These are phyloP conservation scores for Vaccinium myrtillus DNA, from an alignment of 148 eudicot genomes.

Conservation along the genomic window DNA sequence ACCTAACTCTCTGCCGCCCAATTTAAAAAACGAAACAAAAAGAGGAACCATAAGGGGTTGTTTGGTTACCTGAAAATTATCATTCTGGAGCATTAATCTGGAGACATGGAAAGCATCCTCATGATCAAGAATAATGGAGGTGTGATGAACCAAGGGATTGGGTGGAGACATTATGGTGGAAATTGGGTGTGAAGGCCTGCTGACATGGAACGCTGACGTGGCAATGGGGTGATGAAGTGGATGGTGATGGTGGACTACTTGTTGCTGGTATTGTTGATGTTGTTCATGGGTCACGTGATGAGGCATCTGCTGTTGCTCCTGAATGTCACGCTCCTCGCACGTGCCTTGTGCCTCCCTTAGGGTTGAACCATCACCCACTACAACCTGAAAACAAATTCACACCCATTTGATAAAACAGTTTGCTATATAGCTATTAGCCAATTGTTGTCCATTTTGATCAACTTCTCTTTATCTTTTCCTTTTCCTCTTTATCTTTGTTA, in stretches of 20 bases:
- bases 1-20: too few species aligned
- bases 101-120: slow-evolving; percentile 68
- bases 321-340: slow-evolving; percentile 47
- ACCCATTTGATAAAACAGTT: background rate
- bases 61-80: slow-evolving; percentile 67
- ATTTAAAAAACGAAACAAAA: too few species aligned
- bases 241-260: background rate
- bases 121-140: slow-evolving; percentile 58
- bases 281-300: slow-evolving; percentile 37
- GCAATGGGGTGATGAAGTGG: slow-evolving; percentile 31
- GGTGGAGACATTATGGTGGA: slow-evolving; percentile 71
- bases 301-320: slow-evolving; percentile 25
- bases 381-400: slow-evolving; percentile 39
- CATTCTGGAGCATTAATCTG: slow-evolving; percentile 66
- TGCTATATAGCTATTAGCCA: background rate
- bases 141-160: slow-evolving; percentile 47
- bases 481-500: slow-evolving; percentile 24
- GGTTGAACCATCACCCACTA: slow-evolving; percentile 58
- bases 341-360: slow-evolving; percentile 41
- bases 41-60: background rate
- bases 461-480: slow-evolving; percentile 13
- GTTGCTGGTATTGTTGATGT: slow-evolving; percentile 26
- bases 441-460: background rate
- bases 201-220: slow-evolving; percentile 48
- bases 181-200: slow-evolving; percentile 68